Conservation (phyloP, 768 basidiomycete species). For the Daedalea quercina region DNA sequence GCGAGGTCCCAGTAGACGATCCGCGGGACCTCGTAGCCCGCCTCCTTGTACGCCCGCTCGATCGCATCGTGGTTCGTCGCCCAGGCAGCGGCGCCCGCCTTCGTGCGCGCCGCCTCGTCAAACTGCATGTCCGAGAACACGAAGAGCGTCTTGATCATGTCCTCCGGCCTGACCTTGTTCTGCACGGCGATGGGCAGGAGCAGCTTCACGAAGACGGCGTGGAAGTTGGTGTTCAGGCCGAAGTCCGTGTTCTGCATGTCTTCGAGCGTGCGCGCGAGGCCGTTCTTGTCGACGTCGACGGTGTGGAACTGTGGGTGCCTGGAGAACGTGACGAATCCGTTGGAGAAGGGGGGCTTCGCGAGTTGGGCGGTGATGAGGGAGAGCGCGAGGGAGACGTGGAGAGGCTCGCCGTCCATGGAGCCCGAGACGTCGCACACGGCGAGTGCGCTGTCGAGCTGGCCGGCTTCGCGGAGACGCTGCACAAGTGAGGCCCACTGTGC, state of each 20-base stretch:
- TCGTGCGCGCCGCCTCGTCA: constrained; percentile 28
- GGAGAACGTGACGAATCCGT: constrained; percentile 68
- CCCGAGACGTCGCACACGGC: constrained; percentile 74
- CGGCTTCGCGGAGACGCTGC: constrained; percentile 42
- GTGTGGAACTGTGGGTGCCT: constrained; percentile 38
- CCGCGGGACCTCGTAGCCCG: constrained; percentile 68
- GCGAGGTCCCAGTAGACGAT: constrained; percentile 69
- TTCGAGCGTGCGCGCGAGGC: constrained; percentile 30
- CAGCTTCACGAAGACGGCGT: constrained; percentile 54
- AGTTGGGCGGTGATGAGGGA: constrained; percentile 60
- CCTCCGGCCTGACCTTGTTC: constrained; percentile 51
- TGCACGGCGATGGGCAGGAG: constrained; percentile 54
- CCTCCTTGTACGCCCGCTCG: constrained; percentile 43
- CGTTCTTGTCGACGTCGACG: constrained; percentile 35
- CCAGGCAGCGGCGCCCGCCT: constrained; percentile 29
- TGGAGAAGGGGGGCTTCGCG: constrained; percentile 56
- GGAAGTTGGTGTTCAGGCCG: constrained; percentile 57
- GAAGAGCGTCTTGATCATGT: constrained; percentile 74
- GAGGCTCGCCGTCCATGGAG: constrained; percentile 58
- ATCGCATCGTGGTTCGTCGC: constrained; percentile 59
- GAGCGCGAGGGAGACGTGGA: constrained; percentile 56
- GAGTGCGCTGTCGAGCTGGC: constrained; percentile 52
- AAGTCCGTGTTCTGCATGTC: constrained; percentile 33
- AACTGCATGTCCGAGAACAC: constrained; percentile 82
- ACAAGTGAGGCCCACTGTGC: constrained; percentile 65